Percentiles rank a stretch among this genome's conserved stretches.
Conservation (phyloP, 495 filamentous ascomycete genomes). For the Xylaria castorea region DNA sequence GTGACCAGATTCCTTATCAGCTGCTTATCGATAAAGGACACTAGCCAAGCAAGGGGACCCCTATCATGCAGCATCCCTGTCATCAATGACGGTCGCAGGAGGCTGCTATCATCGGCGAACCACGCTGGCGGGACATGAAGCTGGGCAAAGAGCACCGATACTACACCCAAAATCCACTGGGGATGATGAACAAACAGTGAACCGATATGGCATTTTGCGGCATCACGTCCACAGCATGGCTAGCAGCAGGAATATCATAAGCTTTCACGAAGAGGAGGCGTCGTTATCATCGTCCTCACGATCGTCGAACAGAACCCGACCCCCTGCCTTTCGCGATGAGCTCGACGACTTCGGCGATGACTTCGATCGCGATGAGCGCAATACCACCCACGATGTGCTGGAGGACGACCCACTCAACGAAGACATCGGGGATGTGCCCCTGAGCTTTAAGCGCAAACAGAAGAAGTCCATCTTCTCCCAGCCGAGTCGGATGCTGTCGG, state of each 20-base stretch:
- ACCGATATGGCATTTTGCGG: conserved; percentile 41
- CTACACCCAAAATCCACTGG: background rate
- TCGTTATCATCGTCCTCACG: conserved; percentile 41
- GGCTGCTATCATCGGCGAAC: background rate
- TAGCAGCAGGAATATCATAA: conserved; percentile 43
- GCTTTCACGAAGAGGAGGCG: conserved; percentile 36
- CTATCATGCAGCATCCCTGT: conserved; percentile 25
- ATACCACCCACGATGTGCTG: conserved; percentile 39
- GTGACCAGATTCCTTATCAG: background rate
- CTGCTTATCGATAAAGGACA: conserved; percentile 7
- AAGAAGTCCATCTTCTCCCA: conserved; percentile 60
- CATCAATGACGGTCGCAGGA: conserved; percentile 1
- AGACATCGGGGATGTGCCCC: conserved; percentile 57
- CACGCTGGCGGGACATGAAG: background rate
- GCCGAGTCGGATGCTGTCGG: conserved; percentile 61
- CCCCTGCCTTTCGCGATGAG: conserved; percentile 41
- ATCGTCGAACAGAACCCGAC: conserved; percentile 35
- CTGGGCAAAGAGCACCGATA: background rate
- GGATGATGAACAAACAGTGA: conserved; percentile 1
- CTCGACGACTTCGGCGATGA: conserved; percentile 56
- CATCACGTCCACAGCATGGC: conserved; percentile 37
- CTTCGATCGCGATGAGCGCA: conserved; percentile 44
- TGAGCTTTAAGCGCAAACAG: conserved; percentile 85
- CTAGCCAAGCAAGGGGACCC: conserved; percentile 1
- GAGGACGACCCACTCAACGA: conserved; percentile 59